phyloP scores from a whole-genome alignment of 2,329 filamentous ascomycete genomes.

The Scedosporium minutisporum region DNA sequence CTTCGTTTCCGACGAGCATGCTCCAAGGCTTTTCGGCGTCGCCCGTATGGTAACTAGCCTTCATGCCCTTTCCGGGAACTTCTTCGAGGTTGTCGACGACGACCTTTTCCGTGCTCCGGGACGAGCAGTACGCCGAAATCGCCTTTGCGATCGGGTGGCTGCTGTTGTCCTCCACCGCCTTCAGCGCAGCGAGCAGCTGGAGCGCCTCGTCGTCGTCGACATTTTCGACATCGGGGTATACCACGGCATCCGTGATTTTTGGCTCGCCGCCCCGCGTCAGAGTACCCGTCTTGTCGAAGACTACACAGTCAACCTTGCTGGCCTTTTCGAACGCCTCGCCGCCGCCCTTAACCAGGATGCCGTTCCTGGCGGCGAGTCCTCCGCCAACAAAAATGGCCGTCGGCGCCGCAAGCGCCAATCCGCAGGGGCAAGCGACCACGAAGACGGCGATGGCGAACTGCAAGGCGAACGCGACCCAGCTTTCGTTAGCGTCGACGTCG shows the following conservation, averaged over 20 bases:
- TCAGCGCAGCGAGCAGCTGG: slow-evolving; percentile 42
- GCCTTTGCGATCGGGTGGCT: slow-evolving; percentile 68
- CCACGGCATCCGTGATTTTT: slow-evolving; percentile 47
- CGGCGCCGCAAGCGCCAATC: slow-evolving; percentile 73
- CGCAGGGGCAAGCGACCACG: slow-evolving; percentile 78
- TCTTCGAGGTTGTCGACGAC: slow-evolving; percentile 46
- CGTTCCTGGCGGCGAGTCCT: slow-evolving; percentile 67
- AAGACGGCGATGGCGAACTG: slow-evolving; percentile 82
- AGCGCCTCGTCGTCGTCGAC: slow-evolving; percentile 15
- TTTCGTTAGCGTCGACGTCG: slow-evolving; percentile 44
- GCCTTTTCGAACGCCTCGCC: slow-evolving; percentile 82
- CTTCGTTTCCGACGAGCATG: slow-evolving; percentile 63
- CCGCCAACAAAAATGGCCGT: slow-evolving; percentile 79
- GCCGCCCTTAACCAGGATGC: slow-evolving; percentile 74
- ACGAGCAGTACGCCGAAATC: slow-evolving; percentile 51
- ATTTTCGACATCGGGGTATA: slow-evolving; percentile 22
- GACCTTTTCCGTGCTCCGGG: slow-evolving; percentile 19
- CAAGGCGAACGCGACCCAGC: slow-evolving; percentile 64
- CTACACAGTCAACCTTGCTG: slow-evolving; percentile 65
- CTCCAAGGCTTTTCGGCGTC: slow-evolving; percentile 27
- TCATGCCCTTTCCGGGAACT: slow-evolving; percentile 61
- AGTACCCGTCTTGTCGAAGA: slow-evolving; percentile 86
- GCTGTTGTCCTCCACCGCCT: slow-evolving; percentile 59
- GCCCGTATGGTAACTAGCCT: slow-evolving; percentile 36
- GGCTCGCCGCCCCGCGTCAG: slow-evolving; percentile 66